Evolutionary conservation across 805 yeast species (phyloP), one percentile per base, ranked within the genome.

Genomic region (Lipomyces sp.): DNA sequence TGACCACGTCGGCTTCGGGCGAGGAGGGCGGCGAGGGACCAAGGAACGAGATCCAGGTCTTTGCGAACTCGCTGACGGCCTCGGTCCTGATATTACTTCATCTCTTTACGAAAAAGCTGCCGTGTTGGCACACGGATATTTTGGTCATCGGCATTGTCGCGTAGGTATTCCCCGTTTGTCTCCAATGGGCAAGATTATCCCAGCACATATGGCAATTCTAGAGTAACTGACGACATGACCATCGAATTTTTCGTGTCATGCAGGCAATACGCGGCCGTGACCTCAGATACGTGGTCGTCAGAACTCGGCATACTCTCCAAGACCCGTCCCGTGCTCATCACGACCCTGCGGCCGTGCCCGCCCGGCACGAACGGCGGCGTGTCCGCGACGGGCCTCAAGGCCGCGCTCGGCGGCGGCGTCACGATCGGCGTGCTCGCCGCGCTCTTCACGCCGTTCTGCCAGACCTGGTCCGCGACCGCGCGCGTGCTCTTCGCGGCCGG

Each of bases 311-410:
- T 74, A 8, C 58, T 74, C 18, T 70, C 77, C 1, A 61, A 54
- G 24, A 43, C 65, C 16, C 47, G 57, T 2, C 77, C 78, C 2
- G 55, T 70, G 21, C 62, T 74, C 29, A 71, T 74, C 47, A 72
- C 76, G 5, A 69, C 73, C 4, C 62, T 74, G 32, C 54, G 64
- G 35, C 62, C 64, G 11, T 74, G 75, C 42, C 77, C 78, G 2
- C 70, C 69, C 19, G 78, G 78, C 10, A 74, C 77, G 10, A 74
- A 74, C 59, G 78, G 78, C 4, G 78, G 77, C 16, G 68, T 74
- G 1, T 63, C 76, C 0, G 57, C 42, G 4, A 50, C 62, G 16
- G 78, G 78, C 0, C 49, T 74, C 10, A 28, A 57, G 1, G 70
- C 71, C 14, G 77, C 74, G 1, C 36, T 62, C 0, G 55, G 55